Base-by-base conservation (phyloP, 371 early-diverging fungal species). In the Circinella umbellata region DNA sequence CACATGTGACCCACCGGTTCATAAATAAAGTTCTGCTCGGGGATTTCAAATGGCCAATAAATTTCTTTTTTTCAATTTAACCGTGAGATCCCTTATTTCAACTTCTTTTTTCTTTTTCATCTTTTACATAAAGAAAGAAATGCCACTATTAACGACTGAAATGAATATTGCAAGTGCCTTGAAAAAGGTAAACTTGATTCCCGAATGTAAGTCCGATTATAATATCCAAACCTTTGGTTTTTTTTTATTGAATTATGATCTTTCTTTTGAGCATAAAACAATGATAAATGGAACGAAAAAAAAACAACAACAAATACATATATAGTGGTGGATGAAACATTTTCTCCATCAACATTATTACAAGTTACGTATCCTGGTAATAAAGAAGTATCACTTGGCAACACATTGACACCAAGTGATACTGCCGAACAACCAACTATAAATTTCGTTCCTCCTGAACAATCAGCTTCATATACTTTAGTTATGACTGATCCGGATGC, bases 401-500 rank as follows among this genome's bases (percentile, higher is more conserved):
- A 89, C 65, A 76, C 63, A 35, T 70, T 89, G 34, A 66, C 79
- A 36, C 74, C 79, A 34, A 66, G 64, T 11, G 75, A 82, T 9
- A 64, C 88, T 10, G 75, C 76, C 11, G 68, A 77, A 39, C 55
- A 67, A 17, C 89, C 88, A 3, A 69, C 73, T 34, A 74, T 88
- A 1, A 76, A 77, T 11, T 85, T 86, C 69, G 64, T 80, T 59
- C 72, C 81, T 11, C 42, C 63, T 9, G 63, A 63, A 39, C 27
- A 47, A 18, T 63, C 38, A 17, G 63, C 47, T 14, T 39, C 63
- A 18, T 46, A 63, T 4, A 63, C 14, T 20, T 13, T 65, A 8
- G 20, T 46, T 4, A 61, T 60, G 89, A 73, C 81, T 9, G 90
- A 91, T 73, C 90, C 90, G 10, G 91, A 91, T 80, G 91, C 90